Percentiles rank a stretch among this genome's conserved stretches.
phyloP scores from a whole-genome alignment of 441 rosid species.

The Adansonia madagascariensis region DNA sequence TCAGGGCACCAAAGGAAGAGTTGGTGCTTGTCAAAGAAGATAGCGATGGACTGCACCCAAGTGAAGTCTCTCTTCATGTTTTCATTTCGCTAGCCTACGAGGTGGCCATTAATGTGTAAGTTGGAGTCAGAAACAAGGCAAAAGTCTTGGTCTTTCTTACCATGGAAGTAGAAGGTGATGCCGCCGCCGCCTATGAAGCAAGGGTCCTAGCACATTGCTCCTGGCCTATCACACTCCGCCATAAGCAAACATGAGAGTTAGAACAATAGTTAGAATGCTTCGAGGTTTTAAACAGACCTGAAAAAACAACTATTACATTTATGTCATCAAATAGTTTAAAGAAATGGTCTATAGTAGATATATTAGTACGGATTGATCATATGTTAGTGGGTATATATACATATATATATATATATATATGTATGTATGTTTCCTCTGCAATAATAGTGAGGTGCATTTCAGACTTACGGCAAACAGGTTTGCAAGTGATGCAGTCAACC shows the following conservation, averaged over 20 bases:
- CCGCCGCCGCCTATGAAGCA: slow-evolving; percentile 64
- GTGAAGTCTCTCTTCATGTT: slow-evolving; percentile 64
- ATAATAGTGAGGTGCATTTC: neutral
- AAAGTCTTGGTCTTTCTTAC: slow-evolving; percentile 60
- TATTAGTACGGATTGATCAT: neutral
- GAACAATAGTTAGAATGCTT: neutral
- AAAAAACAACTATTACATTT: neutral
- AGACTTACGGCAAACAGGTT: slow-evolving; percentile 56
- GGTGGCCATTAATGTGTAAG: slow-evolving; percentile 66
- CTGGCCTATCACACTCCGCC: slow-evolving; percentile 55
- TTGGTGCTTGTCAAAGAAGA: slow-evolving; percentile 52
- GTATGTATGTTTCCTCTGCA: neutral
- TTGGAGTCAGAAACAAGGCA: slow-evolving; percentile 63
- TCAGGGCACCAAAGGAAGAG: slow-evolving; percentile 53
- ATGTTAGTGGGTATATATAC: neutral
- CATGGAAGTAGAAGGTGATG: slow-evolving; percentile 68
- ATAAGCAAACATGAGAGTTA: neutral
- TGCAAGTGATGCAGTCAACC: slow-evolving; percentile 65
- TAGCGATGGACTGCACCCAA: slow-evolving; percentile 63
- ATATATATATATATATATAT: too few species aligned
- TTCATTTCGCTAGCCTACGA: slow-evolving; percentile 55
- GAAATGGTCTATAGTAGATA: neutral
- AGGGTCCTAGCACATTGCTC: slow-evolving; percentile 66
- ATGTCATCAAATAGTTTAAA: neutral
- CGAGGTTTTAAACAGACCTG: neutral